Evolutionary conservation across 345 rosid species (phyloP).

Genomic region (Linum usitatissimum): DNA sequence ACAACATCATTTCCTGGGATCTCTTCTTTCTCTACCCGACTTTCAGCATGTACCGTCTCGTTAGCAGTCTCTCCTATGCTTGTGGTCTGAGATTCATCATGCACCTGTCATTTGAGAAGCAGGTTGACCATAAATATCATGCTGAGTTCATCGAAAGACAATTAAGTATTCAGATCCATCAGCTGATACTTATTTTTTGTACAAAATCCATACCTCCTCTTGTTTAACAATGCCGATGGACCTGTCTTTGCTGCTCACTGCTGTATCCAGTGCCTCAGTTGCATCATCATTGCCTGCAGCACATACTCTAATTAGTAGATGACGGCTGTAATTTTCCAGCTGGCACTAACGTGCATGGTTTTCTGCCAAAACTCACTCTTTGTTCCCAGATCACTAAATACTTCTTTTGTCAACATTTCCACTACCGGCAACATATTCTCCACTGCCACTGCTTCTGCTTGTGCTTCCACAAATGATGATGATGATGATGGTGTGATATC

Average conservation of each 20-base stretch:
- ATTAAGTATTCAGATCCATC: too few relatives aligned
- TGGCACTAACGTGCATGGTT: neutral
- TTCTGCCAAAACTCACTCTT: conserved; percentile 13
- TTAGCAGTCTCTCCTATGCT: neutral
- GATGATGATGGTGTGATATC: neutral
- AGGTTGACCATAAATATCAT: neutral
- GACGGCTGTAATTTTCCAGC: neutral
- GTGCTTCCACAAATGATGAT: neutral
- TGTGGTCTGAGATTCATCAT: conserved; percentile 9
- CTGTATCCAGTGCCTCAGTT: conserved; percentile 4
- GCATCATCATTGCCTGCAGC: conserved; percentile 7
- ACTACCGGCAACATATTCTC: conserved; percentile 1
- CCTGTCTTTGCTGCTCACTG: conserved; percentile 9
- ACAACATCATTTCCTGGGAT: conserved; percentile 5
- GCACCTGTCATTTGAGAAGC: conserved; percentile 7
- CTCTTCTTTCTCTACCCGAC: conserved; percentile 5
- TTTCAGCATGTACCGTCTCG: neutral
- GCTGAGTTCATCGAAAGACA: neutral
- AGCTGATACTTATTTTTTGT: too few relatives aligned
- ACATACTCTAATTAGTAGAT: neutral
- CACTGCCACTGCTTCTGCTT: conserved; percentile 9
- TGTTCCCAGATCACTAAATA: conserved; percentile 5
- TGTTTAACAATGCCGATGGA: neutral
- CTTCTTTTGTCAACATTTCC: conserved; percentile 11
- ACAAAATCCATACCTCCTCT: conserved; percentile 20